Percentiles rank a stretch among this genome's conserved stretches.
phyloP scores from a whole-genome alignment of 202 grass and related monocot genomes.

The Thinopyrum obtusiflorum region DNA sequence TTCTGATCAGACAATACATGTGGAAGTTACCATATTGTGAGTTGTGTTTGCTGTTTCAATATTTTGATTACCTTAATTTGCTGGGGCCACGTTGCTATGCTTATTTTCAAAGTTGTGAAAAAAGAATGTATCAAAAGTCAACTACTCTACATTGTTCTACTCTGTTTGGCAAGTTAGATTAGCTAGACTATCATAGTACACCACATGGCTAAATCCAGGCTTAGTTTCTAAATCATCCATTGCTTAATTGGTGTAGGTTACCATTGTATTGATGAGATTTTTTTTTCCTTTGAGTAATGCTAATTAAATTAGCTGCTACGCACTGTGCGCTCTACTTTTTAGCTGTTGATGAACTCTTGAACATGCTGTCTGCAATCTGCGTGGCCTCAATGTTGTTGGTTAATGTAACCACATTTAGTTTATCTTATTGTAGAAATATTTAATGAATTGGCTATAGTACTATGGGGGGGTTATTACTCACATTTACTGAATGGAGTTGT shows the following conservation, averaged over 20 bases:
- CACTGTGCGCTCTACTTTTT: not conserved
- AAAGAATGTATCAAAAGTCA: too few relatives aligned
- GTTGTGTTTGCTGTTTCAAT: too few relatives aligned
- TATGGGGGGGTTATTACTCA: not conserved
- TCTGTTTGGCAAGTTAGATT: too few relatives aligned
- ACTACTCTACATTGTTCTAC: too few relatives aligned
- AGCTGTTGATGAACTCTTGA: not conserved
- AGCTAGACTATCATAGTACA: not conserved
- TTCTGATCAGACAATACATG: not conserved
- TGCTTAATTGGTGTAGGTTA: not conserved
- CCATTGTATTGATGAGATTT: not conserved
- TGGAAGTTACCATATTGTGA: too few relatives aligned
- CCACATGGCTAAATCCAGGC: not conserved
- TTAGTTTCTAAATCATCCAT: not conserved
- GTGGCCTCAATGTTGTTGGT: not conserved
- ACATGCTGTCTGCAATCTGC: not conserved
- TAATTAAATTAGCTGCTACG: not conserved
- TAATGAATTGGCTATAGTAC: not conserved
- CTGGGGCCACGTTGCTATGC: too few relatives aligned
- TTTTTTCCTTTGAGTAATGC: not conserved
- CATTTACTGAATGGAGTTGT: not conserved
- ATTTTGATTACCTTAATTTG: too few relatives aligned
- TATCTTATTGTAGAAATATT: not conserved
- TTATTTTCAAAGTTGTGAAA: too few relatives aligned
- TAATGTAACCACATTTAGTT: not conserved